These are phyloP conservation scores for Thermomucor indicae-seudaticae DNA, from an alignment of 371 early-diverging fungal genomes.

Conservation along the genomic window DNA sequence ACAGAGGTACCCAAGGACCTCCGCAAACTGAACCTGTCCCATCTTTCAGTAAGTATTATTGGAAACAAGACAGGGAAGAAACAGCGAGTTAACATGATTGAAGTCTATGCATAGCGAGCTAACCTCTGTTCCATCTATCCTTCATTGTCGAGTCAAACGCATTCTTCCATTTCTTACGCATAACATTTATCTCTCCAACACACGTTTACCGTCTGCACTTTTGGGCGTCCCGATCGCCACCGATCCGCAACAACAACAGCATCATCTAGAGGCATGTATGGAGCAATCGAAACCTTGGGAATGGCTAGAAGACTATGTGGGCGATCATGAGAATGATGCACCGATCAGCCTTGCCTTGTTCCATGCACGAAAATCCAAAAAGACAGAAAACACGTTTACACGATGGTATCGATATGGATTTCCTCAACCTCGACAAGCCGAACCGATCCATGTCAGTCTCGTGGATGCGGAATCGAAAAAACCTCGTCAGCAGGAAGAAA, in stretches of 20 bases:
- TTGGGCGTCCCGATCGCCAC: constrained; percentile 14
- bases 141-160: constrained; percentile 53
- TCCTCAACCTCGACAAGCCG: no score
- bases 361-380: constrained; percentile 30
- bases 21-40: constrained; percentile 24
- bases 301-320: constrained; percentile 59
- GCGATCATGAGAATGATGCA: constrained; percentile 46
- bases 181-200: constrained; percentile 53
- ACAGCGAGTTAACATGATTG: neutral
- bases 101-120: constrained; percentile 38
- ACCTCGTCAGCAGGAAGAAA: neutral
- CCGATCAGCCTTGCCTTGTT: constrained; percentile 38
- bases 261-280: constrained; percentile 30
- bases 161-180: constrained; percentile 57
- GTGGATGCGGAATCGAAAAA: no score
- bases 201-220: constrained; percentile 25
- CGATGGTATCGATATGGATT: no score
- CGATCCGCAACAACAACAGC: constrained; percentile 37
- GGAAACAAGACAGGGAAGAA: neutral
- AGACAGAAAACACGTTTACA: constrained; percentile 31
- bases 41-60: constrained; percentile 25
- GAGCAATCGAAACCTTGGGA: constrained; percentile 60
- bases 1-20: constrained; percentile 35
- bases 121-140: constrained; percentile 47
- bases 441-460: no score